Conservation (phyloP, 805 yeast species). For the Candida wancherniae region DNA sequence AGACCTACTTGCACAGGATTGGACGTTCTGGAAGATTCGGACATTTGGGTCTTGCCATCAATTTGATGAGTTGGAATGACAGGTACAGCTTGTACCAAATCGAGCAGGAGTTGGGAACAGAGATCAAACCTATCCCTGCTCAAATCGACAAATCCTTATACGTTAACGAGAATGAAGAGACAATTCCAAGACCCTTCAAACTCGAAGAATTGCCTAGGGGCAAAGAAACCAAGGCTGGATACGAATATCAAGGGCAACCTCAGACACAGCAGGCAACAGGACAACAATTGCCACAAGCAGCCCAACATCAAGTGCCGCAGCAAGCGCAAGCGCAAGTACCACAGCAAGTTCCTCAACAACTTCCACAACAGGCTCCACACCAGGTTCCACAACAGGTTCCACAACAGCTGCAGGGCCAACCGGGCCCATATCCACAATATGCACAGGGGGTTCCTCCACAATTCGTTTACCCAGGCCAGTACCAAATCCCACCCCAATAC, state of each 20-base stretch:
- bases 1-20: conserved; percentile 94
- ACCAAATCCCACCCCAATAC: conserved; percentile 21
- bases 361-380: conserved; percentile 25
- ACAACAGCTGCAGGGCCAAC: conserved; percentile 9
- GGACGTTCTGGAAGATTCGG: conserved; percentile 99
- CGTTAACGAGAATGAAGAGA: conserved; percentile 72
- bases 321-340: conserved; percentile 6
- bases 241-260: conserved; percentile 45
- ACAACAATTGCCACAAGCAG: conserved; percentile 2
- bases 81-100: conserved; percentile 89
- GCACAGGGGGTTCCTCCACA: conserved; percentile 13
- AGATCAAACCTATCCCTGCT: conserved; percentile 95
- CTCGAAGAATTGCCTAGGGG: conserved; percentile 54
- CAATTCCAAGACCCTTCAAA: conserved; percentile 87
- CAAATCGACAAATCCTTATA: conserved; percentile 83
- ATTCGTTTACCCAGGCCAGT: conserved; percentile 18
- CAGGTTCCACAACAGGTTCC: conserved; percentile 12
- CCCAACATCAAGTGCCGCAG: conserved; percentile 3
- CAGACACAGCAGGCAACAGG: conserved; percentile 6
- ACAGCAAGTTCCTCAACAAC: conserved; percentile 11
- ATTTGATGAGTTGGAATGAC: conserved; percentile 94
- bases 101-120: conserved; percentile 96
- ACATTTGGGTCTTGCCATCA: conserved; percentile 95
- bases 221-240: conserved; percentile 24
- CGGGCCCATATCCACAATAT: conserved; percentile 12